Conservation (phyloP, 106 monocot genomes). For the Dendrobium huoshanense region DNA sequence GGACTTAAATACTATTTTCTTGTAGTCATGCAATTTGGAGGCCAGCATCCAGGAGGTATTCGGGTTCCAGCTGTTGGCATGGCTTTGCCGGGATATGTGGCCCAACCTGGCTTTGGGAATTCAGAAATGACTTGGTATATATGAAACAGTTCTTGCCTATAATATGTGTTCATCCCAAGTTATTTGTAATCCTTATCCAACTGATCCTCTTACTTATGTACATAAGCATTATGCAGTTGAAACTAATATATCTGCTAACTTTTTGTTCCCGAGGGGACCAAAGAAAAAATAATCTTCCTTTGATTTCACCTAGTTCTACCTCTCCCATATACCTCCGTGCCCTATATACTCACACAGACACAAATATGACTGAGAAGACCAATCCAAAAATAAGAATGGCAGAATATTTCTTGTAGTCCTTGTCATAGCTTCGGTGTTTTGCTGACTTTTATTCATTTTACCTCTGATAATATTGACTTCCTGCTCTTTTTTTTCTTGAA, state of each 20-base stretch:
- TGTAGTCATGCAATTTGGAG: conserved; percentile 86
- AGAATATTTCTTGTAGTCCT: background rate
- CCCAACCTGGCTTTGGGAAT: conserved; percentile 80
- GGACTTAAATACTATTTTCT: background rate
- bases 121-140: conserved; percentile 96
- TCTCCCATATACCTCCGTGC: background rate
- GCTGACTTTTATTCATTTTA: background rate
- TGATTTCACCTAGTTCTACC: background rate
- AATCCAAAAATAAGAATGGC: background rate
- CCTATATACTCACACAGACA: background rate
- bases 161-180: background rate
- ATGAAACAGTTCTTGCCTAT: background rate
- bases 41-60: conserved; percentile 71
- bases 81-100: conserved; percentile 94
- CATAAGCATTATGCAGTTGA: background rate
- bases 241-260: background rate
- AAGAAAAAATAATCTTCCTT: background rate
- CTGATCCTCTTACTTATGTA: background rate
- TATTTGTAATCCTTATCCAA: background rate
- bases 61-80: conserved; percentile 88
- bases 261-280: background rate
- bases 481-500: background rate
- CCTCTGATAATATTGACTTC: background rate
- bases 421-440: background rate
- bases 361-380: background rate